phyloP scores from a whole-genome alignment of 2,329 filamentous ascomycete genomes.

The Cladosporium sp. region DNA sequence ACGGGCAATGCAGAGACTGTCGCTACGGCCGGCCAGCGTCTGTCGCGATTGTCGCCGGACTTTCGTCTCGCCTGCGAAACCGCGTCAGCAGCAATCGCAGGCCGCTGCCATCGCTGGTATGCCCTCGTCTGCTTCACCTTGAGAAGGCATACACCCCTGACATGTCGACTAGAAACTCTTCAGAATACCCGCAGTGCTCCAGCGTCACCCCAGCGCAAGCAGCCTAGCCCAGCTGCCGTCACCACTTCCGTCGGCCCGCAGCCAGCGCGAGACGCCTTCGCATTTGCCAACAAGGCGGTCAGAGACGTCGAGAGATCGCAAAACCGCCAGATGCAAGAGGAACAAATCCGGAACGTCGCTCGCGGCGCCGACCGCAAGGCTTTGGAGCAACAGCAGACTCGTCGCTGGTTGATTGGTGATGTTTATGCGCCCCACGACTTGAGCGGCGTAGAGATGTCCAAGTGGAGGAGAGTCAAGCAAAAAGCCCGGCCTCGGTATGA shows the following conservation, averaged over 20 bases:
- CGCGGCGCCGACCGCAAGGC: conserved; percentile 30
- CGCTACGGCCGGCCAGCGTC: conserved; percentile 18
- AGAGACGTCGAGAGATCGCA: background rate
- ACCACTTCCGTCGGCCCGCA: background rate
- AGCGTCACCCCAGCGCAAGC: conserved; percentile 3
- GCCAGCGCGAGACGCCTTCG: conserved; percentile 9
- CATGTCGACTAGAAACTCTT: conserved; percentile 8
- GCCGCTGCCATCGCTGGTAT: conserved; percentile 23
- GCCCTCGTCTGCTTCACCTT: conserved; percentile 3
- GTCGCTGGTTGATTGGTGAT: conserved; percentile 71
- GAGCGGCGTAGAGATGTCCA: conserved; percentile 67
- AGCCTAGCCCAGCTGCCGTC: background rate
- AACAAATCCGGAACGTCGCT: background rate
- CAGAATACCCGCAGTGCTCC: conserved; percentile 9
- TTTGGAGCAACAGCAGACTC: conserved; percentile 58
- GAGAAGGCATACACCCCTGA: background rate
- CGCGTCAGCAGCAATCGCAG: conserved; percentile 19
- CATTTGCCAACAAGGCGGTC: conserved; percentile 11
- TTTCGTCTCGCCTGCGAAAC: conserved; percentile 18
- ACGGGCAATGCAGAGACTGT: conserved; percentile 22
- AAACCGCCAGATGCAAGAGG: background rate
- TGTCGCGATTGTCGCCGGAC: conserved; percentile 26
- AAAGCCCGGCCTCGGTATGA: conserved; percentile 50
- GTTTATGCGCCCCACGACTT: conserved; percentile 89
- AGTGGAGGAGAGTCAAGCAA: conserved; percentile 60